Evolutionary conservation across 177 flowering plant species (phyloP).

Genomic region (Vitis hybrid): DNA sequence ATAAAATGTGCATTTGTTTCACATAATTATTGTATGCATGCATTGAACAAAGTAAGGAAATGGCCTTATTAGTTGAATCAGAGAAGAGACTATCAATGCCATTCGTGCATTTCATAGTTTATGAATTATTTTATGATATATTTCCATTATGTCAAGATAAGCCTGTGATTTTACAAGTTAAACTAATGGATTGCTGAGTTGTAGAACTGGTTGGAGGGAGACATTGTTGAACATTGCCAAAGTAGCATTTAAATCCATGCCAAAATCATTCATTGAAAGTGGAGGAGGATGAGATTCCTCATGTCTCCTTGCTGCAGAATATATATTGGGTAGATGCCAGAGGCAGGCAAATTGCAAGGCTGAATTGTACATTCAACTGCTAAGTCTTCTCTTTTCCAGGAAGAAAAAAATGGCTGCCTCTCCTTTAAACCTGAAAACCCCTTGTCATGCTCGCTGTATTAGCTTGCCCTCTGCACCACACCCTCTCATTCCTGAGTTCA

Average conservation of each 20-base stretch:
- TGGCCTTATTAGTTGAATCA: background rate
- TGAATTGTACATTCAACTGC: background rate
- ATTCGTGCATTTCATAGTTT: background rate
- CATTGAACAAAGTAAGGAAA: background rate
- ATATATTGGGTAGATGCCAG: background rate
- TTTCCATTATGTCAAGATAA: background rate
- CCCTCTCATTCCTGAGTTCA: constrained; percentile 13
- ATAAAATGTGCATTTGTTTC: no score
- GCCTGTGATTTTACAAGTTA: no score
- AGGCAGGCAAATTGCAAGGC: background rate
- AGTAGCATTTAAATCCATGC: constrained; percentile 1
- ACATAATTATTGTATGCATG: background rate
- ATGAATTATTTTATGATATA: no score
- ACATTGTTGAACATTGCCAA: constrained; percentile 9
- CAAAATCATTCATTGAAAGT: background rate
- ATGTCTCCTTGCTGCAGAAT: constrained; percentile 4
- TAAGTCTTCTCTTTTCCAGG: background rate
- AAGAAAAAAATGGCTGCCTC: constrained; percentile 11
- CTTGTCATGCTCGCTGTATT: constrained; percentile 22
- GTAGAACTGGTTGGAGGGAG: constrained; percentile 9
- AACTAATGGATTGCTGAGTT: background rate
- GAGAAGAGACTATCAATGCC: background rate
- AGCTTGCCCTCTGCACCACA: constrained; percentile 34
- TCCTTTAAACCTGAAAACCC: constrained; percentile 13
- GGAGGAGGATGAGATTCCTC: constrained; percentile 10